phyloP scores from a whole-genome alignment of 2,329 filamentous ascomycete species.

The Monosporascus sp. region DNA sequence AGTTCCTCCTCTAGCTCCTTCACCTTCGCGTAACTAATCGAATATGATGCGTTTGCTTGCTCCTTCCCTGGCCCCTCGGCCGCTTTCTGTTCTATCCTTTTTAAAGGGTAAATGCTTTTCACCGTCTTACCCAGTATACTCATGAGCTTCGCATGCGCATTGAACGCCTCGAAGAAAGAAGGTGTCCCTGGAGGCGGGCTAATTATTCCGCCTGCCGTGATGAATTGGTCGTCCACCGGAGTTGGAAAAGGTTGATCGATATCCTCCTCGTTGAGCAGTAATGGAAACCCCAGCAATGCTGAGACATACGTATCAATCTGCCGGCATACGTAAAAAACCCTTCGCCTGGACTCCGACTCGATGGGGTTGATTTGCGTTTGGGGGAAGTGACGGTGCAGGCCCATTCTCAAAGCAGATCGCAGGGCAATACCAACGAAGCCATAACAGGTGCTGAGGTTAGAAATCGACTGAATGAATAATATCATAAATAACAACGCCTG shows the following conservation, averaged over 20 bases:
- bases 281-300: slow-evolving; percentile 60
- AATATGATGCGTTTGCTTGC: slow-evolving; percentile 45
- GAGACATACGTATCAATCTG: slow-evolving; percentile 69
- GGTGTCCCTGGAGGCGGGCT: slow-evolving; percentile 49
- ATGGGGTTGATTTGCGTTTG: slow-evolving; percentile 58
- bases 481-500: slow-evolving; percentile 77
- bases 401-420: slow-evolving; percentile 69
- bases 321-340: slow-evolving; percentile 62
- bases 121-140: slow-evolving; percentile 59
- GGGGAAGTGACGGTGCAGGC: slow-evolving; percentile 67
- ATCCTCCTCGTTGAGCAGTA: slow-evolving; percentile 58
- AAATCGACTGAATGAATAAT: slow-evolving; percentile 73
- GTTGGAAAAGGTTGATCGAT: slow-evolving; percentile 61
- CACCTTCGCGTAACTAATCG: slow-evolving; percentile 58
- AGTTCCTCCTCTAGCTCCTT: slow-evolving; percentile 60
- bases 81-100: slow-evolving; percentile 44
- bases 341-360: slow-evolving; percentile 57
- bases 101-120: slow-evolving; percentile 60
- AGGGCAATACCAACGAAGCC: slow-evolving; percentile 74
- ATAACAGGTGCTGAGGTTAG: slow-evolving; percentile 74
- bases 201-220: slow-evolving; percentile 52
- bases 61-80: slow-evolving; percentile 29
- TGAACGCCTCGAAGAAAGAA: slow-evolving; percentile 59
- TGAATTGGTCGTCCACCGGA: slow-evolving; percentile 63
- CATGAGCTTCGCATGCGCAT: slow-evolving; percentile 60